These are phyloP conservation scores for Arthrobotrys iridis DNA, from an alignment of 2,329 filamentous ascomycete species.

Conservation along the genomic window DNA sequence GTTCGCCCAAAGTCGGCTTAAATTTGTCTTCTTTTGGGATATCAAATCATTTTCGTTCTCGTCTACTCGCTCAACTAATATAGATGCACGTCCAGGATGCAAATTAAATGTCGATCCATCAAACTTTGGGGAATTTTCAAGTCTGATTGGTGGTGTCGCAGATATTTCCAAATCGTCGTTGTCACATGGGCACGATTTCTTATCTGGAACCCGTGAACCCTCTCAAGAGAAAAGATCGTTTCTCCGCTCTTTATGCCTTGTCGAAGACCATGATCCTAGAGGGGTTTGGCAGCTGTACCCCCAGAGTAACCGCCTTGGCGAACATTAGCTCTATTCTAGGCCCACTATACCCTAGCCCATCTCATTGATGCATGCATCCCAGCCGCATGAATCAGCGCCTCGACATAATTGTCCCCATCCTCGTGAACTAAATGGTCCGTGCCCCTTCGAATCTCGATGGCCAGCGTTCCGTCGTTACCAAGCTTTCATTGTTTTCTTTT, in stretches of 20 bases:
- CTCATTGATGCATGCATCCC: conserved; percentile 18
- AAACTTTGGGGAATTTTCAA: neutral
- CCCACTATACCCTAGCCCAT: conserved; percentile 23
- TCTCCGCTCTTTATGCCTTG: conserved; percentile 13
- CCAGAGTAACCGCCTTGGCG: conserved; percentile 48
- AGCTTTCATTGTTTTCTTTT: conserved; percentile 26
- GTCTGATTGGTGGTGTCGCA: conserved; percentile 28
- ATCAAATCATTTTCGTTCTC: neutral
- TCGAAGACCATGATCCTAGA: conserved; percentile 1
- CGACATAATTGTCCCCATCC: conserved; percentile 3
- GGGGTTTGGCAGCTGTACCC: conserved; percentile 13
- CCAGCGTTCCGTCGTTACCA: conserved; percentile 36
- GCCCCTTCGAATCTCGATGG: conserved; percentile 31
- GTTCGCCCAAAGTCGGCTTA: too few species aligned
- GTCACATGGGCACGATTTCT: conserved; percentile 40
- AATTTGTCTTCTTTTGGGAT: neutral
- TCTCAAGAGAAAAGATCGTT: neutral
- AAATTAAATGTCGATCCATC: conserved; percentile 14
- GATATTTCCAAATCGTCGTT: neutral
- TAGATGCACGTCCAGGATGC: conserved; percentile 24
- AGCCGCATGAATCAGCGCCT: conserved; percentile 5
- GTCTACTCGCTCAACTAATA: neutral
- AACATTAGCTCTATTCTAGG: conserved; percentile 25
- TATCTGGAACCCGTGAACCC: conserved; percentile 17
- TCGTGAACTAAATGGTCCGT: conserved; percentile 15